Conservation (phyloP, 306 rosid genomes). For the Citrullus amarus region DNA sequence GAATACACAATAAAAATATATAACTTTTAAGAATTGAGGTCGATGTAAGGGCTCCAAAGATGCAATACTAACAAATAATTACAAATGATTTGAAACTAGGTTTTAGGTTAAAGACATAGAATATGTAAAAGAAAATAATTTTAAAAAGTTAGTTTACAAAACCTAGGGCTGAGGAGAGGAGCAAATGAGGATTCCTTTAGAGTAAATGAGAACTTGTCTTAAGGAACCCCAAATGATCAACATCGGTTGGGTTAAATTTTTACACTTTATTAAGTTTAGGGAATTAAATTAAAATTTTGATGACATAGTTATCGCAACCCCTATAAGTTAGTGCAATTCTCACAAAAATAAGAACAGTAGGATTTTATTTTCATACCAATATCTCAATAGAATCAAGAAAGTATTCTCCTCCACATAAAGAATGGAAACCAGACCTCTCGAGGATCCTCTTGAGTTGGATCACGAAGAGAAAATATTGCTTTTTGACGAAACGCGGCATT, state of each 20-base stretch:
- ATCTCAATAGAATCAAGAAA: constrained; percentile 10
- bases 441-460: constrained; percentile 96
- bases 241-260: neutral
- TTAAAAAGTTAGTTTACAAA: neutral
- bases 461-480: constrained; percentile 81
- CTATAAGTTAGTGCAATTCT: neutral
- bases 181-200: neutral
- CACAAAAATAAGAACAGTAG: neutral
- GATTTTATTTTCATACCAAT: constrained; percentile 4
- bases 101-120: neutral
- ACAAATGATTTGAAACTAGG: neutral
- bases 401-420: neutral
- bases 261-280: neutral
- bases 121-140: neutral
- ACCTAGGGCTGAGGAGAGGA: neutral
- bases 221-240: neutral
- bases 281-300: neutral
- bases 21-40: neutral
- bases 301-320: neutral
- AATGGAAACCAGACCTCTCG: constrained; percentile 55
- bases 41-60: neutral
- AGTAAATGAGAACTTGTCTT: neutral
- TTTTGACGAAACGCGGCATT: constrained; percentile 92
- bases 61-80: neutral
- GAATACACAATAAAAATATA: neutral